Evolutionary conservation across 1,284 basidiomycete genomes (phyloP), one percentile per base, ranked within the genome.

Genomic region (Sporisorium graminicola): DNA sequence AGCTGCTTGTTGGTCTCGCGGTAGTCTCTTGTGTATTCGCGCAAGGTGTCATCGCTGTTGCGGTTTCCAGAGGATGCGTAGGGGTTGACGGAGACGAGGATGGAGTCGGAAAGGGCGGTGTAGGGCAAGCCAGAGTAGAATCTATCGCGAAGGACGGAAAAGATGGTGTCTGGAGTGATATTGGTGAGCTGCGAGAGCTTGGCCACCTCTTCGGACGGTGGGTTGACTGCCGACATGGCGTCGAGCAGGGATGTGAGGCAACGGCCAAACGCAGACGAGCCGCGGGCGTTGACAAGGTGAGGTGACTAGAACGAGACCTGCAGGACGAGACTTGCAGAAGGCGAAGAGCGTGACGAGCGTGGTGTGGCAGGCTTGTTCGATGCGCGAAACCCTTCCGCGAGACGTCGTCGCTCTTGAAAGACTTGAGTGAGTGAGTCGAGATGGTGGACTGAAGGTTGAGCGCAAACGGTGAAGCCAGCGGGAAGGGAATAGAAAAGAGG

Each of bases 41-140:
- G 75, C 16, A 85, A 69, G 31, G 74, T 65, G 24, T 83, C 84
- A 60, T 83, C 82, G 60, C 68, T 78, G 69, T 85, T 85, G 53
- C 80, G 73, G 64, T 82, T 80, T 43, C 77, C 81, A n/a, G 77
- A 58, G 1, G 79, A 65, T 42, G 74, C 78, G 54, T 76, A 85
- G 0, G 84, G 83, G 64, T 85, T 85, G 60, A 84, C 60, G 12
- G 77, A 79, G 58, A 85, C 68, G 50, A 85, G 70, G 50, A 85
- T 71, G 27, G 81, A 80, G 61, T 83, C 80, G 29, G 79, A 80
- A 35, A 85, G 74, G 49, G 78, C 66, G 35, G 83, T 84, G 68
- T 85, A 85, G 46, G 78, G 69, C 42, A 79, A 47, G 5, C 69
- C 66, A 16, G 78, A 71, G 59, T 78, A 80, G 79, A 82, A 83